Evolutionary conservation across 495 filamentous ascomycete species (phyloP), one percentile per base, ranked within the genome.

Genomic region (Cercophora scortea): DNA sequence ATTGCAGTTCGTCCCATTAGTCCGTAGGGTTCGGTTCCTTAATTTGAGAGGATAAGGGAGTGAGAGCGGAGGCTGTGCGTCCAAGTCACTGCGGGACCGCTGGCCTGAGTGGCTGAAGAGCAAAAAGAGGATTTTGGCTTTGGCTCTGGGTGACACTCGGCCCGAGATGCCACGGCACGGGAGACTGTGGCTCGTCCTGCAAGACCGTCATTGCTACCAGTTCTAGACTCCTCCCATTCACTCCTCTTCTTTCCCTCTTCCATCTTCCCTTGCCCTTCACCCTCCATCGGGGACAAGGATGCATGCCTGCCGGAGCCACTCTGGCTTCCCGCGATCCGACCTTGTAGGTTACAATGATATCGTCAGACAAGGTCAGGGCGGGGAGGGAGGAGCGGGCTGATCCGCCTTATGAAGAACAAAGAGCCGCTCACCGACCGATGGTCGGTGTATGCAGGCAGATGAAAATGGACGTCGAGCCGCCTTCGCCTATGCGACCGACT

Each of bases 351-450:
- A 38, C 36, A 36, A 38, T 38, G 7, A 13, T 38, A 4, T 38
- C 36, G 36, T 38, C 36, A 38, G 36, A 38, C 9, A 13, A 13
- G 36, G 36, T 38, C 36, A 38, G 7, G 36, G 36, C 9, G 13
- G 7, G 36, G 3, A 38, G 36, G 36, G 36, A 42, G 47, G 45
- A 51, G 32, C 57, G 57, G 62, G 51, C 34, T 58, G 54, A 45
- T 50, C 61, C 61, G 62, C 50, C 19, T 39, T 25, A 32, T 44
- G 15, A 9, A 52, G 25, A 25, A 2, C 25, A 49, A 54, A 56
- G 53, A 59, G 58, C 61, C 58, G 55, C 56, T 65, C 55, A 65
- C 62, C 62, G 61, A 56, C 38, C 45, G 40, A 42, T 13, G 36
- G 48, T 50, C 60, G 57, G 60, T 64, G 54, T 60, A 63, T 61